Evolutionary conservation across 2,329 filamentous ascomycete genomes (phyloP).

Genomic region (Fusarium sp.): DNA sequence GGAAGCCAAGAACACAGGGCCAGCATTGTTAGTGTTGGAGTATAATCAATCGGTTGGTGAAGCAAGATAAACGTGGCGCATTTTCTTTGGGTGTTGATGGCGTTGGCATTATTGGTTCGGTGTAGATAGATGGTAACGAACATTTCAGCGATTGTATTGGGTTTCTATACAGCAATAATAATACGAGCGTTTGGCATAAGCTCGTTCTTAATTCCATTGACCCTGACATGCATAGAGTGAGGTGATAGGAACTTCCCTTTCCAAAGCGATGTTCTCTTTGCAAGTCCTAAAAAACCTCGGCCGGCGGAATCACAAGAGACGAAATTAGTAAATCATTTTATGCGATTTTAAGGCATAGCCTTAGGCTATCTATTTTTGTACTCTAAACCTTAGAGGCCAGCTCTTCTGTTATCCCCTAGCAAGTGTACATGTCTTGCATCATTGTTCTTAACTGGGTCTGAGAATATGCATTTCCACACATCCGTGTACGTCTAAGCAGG

Average conservation of each 20-base stretch:
- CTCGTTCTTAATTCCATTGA: neutral
- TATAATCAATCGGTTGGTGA: constrained; percentile 3
- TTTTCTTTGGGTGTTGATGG: constrained; percentile 23
- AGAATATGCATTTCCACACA: neutral
- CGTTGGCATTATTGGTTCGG: constrained; percentile 20
- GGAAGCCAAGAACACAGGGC: neutral
- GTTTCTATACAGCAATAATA: constrained; percentile 1
- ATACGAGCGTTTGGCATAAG: constrained; percentile 13
- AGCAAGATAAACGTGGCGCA: constrained; percentile 18
- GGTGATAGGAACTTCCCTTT: neutral
- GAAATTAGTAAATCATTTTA: too few relatives aligned
- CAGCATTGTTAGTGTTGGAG: neutral
- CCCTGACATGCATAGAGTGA: neutral
- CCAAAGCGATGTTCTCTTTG: neutral
- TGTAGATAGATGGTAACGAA: constrained; percentile 39
- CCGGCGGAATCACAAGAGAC: too few relatives aligned
- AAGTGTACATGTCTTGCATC: neutral
- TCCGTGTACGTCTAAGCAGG: constrained; percentile 70
- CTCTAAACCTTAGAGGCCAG: too few relatives aligned
- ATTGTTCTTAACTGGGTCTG: neutral
- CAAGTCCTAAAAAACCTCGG: too few relatives aligned
- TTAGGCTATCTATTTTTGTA: too few relatives aligned
- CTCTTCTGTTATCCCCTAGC: too few relatives aligned
- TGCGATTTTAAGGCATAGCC: too few relatives aligned
- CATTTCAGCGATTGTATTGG: constrained; percentile 15